A percentile compares a stretch with the other conserved stretches of the same genome.
Conservation (phyloP, 1,284 basidiomycete genomes). For the Cryptococcus jaspeensis region DNA sequence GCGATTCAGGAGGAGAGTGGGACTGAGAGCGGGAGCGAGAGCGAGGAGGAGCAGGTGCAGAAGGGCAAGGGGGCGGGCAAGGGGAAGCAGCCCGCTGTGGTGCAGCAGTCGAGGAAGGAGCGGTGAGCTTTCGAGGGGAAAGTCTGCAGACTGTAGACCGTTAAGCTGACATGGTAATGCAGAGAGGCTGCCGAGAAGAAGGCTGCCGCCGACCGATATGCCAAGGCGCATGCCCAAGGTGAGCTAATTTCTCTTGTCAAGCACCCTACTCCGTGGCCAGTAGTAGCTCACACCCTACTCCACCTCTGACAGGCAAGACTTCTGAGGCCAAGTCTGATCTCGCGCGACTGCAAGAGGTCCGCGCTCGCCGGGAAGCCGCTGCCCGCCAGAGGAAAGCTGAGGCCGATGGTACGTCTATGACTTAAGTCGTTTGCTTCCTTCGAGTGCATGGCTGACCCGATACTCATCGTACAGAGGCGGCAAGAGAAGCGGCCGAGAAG, state of each 20-base stretch:
- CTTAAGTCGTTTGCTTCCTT: neutral
- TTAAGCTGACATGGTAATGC: neutral
- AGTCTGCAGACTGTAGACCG: neutral
- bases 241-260: constrained; percentile 38
- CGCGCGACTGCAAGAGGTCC: constrained; percentile 79
- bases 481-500: constrained; percentile 45
- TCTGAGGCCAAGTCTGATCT: constrained; percentile 83
- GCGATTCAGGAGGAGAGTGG: constrained; percentile 36
- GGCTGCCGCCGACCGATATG: constrained; percentile 76
- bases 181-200: constrained; percentile 88
- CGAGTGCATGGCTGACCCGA: neutral
- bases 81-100: constrained; percentile 44
- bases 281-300: neutral
- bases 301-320: constrained; percentile 68
- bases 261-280: neutral
- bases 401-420: constrained; percentile 58
- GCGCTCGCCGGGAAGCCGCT: constrained; percentile 78
- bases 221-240: constrained; percentile 64
- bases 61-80: constrained; percentile 20
- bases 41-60: constrained; percentile 54
- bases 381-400: constrained; percentile 81
- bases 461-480: constrained; percentile 37
- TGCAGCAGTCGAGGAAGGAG: constrained; percentile 66
- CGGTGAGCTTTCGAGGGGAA: constrained; percentile 54
- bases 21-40: constrained; percentile 54